These are phyloP conservation scores for Scedosporium dehoogii DNA, from an alignment of 2,329 filamentous ascomycete genomes.

Conservation along the genomic window DNA sequence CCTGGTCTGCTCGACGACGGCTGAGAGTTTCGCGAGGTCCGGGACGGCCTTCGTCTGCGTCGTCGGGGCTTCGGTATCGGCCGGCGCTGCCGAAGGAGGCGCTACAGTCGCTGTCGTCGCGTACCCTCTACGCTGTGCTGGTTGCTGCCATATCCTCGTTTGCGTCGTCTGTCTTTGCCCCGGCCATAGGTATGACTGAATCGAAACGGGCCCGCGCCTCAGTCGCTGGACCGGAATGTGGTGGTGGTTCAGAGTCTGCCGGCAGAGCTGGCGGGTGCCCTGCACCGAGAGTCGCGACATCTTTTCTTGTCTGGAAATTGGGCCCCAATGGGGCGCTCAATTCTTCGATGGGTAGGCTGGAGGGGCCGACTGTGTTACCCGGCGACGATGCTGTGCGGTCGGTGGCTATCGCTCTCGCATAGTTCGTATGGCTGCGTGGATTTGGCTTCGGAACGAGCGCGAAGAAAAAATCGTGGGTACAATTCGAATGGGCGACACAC, in stretches of 20 bases:
- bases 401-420: background rate
- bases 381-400: background rate
- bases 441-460: background rate
- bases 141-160: background rate
- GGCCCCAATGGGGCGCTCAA: no score
- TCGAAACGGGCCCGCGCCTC: background rate
- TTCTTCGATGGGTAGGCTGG: background rate
- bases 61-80: background rate
- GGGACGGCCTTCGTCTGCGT: constrained; percentile 16
- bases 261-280: background rate
- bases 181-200: background rate
- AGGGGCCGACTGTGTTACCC: background rate
- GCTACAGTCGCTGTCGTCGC: constrained; percentile 10
- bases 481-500: background rate
- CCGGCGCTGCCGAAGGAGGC: constrained; percentile 7
- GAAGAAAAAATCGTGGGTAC: background rate
- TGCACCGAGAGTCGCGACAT: constrained; percentile 2
- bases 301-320: background rate
- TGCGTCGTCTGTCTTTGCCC: background rate
- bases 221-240: background rate
- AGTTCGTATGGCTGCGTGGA: background rate
- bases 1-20: constrained; percentile 30
- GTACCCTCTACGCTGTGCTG: background rate
- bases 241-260: background rate
- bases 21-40: constrained; percentile 29